Percentiles rank a stretch among this genome's conserved stretches.
Evolutionary conservation across 106 monocot genomes (phyloP).

Genomic region (Vanilla planifolia): DNA sequence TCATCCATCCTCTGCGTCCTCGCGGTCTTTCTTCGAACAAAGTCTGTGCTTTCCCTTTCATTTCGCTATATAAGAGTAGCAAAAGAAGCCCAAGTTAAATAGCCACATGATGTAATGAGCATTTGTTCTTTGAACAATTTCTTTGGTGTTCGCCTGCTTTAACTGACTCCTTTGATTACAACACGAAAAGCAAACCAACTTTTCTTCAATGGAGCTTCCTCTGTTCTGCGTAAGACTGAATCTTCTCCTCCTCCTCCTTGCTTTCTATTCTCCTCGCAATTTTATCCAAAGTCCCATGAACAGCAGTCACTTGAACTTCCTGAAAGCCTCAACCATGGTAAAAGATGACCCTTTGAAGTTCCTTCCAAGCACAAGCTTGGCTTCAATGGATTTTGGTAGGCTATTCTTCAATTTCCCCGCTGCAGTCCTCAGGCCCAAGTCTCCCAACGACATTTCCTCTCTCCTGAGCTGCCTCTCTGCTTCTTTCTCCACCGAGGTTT

Average conservation of each 20-base stretch:
- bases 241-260: conserved; percentile 44
- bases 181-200: neutral
- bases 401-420: conserved; percentile 55
- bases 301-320: conserved; percentile 59
- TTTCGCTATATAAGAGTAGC: too few relatives aligned
- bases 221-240: conserved; percentile 36
- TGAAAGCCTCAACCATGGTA: conserved; percentile 32
- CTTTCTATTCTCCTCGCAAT: conserved; percentile 64
- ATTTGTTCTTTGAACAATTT: neutral
- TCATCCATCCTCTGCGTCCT: too few relatives aligned
- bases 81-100: too few relatives aligned
- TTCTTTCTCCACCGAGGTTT: conserved; percentile 37
- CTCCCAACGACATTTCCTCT: conserved; percentile 55
- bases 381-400: conserved; percentile 66
- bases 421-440: conserved; percentile 62
- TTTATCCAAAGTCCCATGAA: conserved; percentile 82
- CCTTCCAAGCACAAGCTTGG: conserved; percentile 9
- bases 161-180: neutral
- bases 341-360: too few relatives aligned
- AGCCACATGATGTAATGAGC: too few relatives aligned
- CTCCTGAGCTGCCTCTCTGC: conserved; percentile 57
- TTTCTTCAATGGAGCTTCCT: conserved; percentile 24
- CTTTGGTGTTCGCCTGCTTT: neutral
- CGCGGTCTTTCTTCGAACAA: too few relatives aligned
- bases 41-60: too few relatives aligned